Base-by-base conservation (phyloP, 2,329 filamentous ascomycete species). In the Thelonectria blattea region DNA sequence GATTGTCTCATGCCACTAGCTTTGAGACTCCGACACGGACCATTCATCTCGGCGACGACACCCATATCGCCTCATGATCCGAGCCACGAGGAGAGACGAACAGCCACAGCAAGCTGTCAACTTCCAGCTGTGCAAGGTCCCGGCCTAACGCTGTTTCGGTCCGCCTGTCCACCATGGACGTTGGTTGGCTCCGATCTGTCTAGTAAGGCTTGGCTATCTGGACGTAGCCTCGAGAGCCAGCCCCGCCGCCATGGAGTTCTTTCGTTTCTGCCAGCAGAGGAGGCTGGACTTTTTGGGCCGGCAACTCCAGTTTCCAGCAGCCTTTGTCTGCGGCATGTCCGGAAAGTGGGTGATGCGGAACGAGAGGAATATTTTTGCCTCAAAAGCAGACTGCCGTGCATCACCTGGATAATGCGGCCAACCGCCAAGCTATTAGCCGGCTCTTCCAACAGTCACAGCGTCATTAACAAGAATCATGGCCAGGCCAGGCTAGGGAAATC, bases 1-100 rank as follows among this genome's bases (percentile, higher is more conserved):
- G 62, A 61, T 56, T 64, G 42, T 56, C 53, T 60, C 57, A 64
- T 63, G 58, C 63, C 67, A 69, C 58, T 59, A 65, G 60, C 64
- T 68, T 58, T 65, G 37, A 64, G 61, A 56, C 57, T 51, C n/a
- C 41, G 60, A 60, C 67, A 66, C 62, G 56, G 67, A 52, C 61
- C 65, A 64, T 30, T 30, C 27, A 30, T 59, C 64, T 65, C 54
- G 47, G 52, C 53, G 52, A 43, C 48, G 18, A 47, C 53, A 62
- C 42, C 58, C 37, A 62, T 62, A 66, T 65, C 60, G 41, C 58
- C 47, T 61, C 52, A 57, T 52, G 61, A 53, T 54, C 57, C 46
- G 55, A 39, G 45, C 32, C 27, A 52, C 46, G 18, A 27, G 39
- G 34, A 24, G 32, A n/a, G 42, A 56, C 27, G 32, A 51, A 39